Conservation (phyloP, 1,284 basidiomycete genomes). For the Trichosporon ovoides region DNA sequence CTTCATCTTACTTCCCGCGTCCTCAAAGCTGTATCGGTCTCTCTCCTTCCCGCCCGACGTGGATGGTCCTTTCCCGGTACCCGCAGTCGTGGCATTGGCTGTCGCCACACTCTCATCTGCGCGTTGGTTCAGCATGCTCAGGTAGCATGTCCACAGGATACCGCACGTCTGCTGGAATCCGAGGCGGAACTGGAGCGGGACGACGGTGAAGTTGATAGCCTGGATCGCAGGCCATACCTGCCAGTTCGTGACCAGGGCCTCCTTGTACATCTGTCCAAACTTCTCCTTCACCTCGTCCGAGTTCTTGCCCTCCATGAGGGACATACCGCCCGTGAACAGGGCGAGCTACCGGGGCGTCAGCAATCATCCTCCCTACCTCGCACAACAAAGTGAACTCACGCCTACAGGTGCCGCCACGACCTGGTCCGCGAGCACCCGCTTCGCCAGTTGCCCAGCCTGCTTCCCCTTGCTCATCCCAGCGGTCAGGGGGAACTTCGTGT, state of each 20-base stretch:
- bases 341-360: slow-evolving; percentile 57
- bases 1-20: too few species aligned
- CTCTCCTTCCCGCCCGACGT: too few species aligned
- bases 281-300: slow-evolving; percentile 63
- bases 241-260: slow-evolving; percentile 81
- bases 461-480: slow-evolving; percentile 35
- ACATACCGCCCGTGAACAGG: slow-evolving; percentile 78
- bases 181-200: slow-evolving; percentile 79
- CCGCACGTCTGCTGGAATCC: slow-evolving; percentile 86
- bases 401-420: slow-evolving; percentile 51
- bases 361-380: background rate
- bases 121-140: slow-evolving; percentile 51
- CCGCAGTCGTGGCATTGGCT: too few species aligned
- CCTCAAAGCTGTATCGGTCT: too few species aligned
- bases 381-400: too few species aligned
- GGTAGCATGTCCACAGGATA: slow-evolving; percentile 85
- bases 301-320: slow-evolving; percentile 67
- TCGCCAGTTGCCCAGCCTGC: slow-evolving; percentile 53
- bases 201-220: slow-evolving; percentile 84
- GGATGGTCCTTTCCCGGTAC: too few species aligned
- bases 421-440: slow-evolving; percentile 77
- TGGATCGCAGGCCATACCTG: slow-evolving; percentile 77
- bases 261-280: slow-evolving; percentile 50
- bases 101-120: background rate
- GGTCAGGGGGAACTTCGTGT: slow-evolving; percentile 64